These are phyloP conservation scores for Coemansia sp. DNA, from an alignment of 192 early-diverging fungal species.

Conservation along the genomic window DNA sequence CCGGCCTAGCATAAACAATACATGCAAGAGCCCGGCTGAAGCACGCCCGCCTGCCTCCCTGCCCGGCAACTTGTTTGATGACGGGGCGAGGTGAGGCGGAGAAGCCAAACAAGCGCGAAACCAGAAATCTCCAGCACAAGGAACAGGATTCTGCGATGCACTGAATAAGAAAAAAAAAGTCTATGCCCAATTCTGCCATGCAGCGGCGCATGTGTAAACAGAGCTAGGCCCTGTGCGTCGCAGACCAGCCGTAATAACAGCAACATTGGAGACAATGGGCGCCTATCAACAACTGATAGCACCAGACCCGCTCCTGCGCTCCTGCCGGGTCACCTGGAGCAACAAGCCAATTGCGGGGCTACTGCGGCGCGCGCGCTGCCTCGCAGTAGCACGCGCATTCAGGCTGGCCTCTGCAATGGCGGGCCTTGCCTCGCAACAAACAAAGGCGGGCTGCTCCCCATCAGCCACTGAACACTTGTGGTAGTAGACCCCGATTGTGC, in stretches of 20 bases:
- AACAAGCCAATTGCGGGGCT: slow-evolving; percentile 5
- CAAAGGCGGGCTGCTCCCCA: slow-evolving; percentile 2
- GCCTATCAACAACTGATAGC: background rate
- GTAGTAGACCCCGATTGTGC: background rate
- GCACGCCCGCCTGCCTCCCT: background rate
- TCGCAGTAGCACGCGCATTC: background rate
- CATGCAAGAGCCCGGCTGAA: background rate
- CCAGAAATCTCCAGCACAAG: background rate
- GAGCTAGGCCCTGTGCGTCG: background rate
- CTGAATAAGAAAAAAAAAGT: background rate
- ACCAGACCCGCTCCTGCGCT: background rate
- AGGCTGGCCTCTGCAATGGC: background rate
- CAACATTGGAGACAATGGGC: slow-evolving; percentile 6
- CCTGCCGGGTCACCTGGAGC: slow-evolving; percentile 9
- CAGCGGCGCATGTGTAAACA: slow-evolving; percentile 1
- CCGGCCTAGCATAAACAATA: background rate
- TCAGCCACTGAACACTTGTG: background rate
- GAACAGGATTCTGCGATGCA: slow-evolving; percentile 9
- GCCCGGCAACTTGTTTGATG: background rate
- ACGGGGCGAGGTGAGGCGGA: background rate
- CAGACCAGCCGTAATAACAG: background rate
- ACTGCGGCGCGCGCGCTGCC: slow-evolving; percentile 4
- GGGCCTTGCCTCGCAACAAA: background rate
- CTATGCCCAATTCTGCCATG: slow-evolving; percentile 4
- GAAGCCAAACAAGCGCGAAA: background rate